Evolutionary conservation across 768 basidiomycete species (phyloP).

Genomic region (Lepiota subincarnata): DNA sequence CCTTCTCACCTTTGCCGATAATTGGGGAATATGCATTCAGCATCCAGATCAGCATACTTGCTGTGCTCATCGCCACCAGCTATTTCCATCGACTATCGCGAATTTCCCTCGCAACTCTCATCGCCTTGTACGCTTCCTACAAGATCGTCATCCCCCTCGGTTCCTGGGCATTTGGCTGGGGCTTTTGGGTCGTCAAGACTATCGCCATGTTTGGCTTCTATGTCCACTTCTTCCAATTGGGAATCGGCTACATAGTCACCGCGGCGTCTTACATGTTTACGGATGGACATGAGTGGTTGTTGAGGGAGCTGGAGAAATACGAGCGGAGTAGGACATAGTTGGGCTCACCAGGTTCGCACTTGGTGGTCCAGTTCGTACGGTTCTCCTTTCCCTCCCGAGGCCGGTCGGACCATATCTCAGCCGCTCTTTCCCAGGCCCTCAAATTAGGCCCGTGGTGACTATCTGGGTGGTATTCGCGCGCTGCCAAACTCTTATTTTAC

Average conservation of each 20-base stretch:
- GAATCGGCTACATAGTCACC: constrained; percentile 20
- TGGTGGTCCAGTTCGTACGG: neutral
- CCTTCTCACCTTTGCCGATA: constrained; percentile 19
- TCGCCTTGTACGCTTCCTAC: constrained; percentile 23
- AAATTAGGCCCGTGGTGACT: no score
- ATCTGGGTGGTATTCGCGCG: no score
- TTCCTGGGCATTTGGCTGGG: constrained; percentile 14
- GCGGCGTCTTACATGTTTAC: constrained; percentile 13
- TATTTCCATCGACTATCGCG: constrained; percentile 25
- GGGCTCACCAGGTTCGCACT: neutral
- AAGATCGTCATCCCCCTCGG: constrained; percentile 21
- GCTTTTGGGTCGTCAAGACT: constrained; percentile 23
- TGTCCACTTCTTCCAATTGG: constrained; percentile 28
- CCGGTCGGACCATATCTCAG: neutral
- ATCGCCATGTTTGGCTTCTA: constrained; percentile 34
- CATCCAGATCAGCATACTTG: constrained; percentile 25
- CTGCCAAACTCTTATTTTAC: no score
- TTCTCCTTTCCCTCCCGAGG: neutral
- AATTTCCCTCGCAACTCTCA: constrained; percentile 17
- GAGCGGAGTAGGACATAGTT: neutral
- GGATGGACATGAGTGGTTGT: constrained; percentile 11
- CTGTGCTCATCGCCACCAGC: constrained; percentile 23
- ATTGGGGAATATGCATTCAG: constrained; percentile 27
- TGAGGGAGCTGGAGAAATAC: constrained; percentile 15
- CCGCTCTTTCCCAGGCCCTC: no score